Evolutionary conservation across 2,329 filamentous ascomycete species (phyloP).

Genomic region (Hymenoscyphus occultus): DNA sequence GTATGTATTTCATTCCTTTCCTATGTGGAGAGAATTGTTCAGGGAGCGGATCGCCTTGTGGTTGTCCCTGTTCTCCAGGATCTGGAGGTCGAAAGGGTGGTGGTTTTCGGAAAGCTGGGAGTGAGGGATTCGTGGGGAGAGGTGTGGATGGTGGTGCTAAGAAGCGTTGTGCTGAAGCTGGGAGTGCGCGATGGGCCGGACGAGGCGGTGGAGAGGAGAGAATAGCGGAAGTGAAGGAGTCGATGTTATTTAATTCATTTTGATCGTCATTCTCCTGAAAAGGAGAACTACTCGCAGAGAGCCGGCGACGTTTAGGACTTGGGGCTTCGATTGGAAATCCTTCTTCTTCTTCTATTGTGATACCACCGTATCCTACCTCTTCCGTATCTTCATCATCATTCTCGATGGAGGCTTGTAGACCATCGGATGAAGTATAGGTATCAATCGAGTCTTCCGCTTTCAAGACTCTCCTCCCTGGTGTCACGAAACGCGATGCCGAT

Average conservation of each 20-base stretch:
- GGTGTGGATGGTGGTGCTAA: constrained; percentile 25
- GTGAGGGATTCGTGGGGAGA: constrained; percentile 5
- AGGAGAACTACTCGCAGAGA: constrained; percentile 26
- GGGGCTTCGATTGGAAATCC: constrained; percentile 26
- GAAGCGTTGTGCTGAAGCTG: constrained; percentile 33
- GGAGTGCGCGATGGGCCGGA: constrained; percentile 16
- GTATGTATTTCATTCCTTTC: constrained; percentile 47
- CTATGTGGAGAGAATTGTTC: constrained; percentile 53
- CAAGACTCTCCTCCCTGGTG: constrained; percentile 24
- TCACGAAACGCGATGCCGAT: constrained; percentile 29
- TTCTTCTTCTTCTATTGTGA: constrained; percentile 12
- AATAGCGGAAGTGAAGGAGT: constrained; percentile 26
- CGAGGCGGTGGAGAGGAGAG: constrained; percentile 30
- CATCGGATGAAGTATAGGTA: constrained; percentile 21
- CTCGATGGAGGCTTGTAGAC: constrained; percentile 33
- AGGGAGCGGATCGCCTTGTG: constrained; percentile 41
- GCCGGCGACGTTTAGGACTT: constrained; percentile 30
- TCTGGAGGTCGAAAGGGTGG: constrained; percentile 36
- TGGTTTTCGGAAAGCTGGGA: constrained; percentile 32
- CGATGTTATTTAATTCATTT: constrained; percentile 14
- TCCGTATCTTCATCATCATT: constrained; percentile 20
- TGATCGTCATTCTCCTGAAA: constrained; percentile 13
- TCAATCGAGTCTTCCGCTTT: constrained; percentile 29
- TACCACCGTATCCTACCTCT: constrained; percentile 9
- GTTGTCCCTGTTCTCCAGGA: constrained; percentile 17